Evolutionary conservation across 371 early-diverging fungal genomes (phyloP).

Genomic region (Blakeslea trispora): DNA sequence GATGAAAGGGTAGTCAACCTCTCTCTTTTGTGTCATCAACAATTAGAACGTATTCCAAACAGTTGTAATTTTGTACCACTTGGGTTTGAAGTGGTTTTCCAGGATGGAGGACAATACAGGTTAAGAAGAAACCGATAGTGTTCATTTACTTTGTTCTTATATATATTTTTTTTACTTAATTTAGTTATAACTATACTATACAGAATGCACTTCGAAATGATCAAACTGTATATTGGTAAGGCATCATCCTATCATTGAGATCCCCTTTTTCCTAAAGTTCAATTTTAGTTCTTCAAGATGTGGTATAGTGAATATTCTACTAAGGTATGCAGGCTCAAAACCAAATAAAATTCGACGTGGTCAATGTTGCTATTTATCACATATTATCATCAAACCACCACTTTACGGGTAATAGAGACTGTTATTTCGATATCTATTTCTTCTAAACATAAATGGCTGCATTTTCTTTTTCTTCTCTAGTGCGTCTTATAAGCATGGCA

Average conservation of each 20-base stretch:
- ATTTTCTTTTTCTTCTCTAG: slow-evolving; percentile 2
- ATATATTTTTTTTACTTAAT: no score
- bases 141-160: no score
- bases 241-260: not conserved
- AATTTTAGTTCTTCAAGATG: slow-evolving; percentile 11
- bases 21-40: not conserved
- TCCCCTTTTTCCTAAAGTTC: no score
- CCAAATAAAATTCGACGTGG: not conserved
- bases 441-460: no score
- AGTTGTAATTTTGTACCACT: slow-evolving; percentile 15
- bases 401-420: slow-evolving; percentile 11
- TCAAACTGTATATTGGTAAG: slow-evolving; percentile 22
- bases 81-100: slow-evolving; percentile 9
- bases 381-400: slow-evolving; percentile 22
- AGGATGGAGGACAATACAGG: slow-evolving; percentile 23
- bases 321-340: slow-evolving; percentile 8
- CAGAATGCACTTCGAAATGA: slow-evolving; percentile 19
- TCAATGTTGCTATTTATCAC: slow-evolving; percentile 13
- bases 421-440: no score
- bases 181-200: slow-evolving; percentile 15
- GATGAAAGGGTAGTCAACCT: slow-evolving; percentile 20
- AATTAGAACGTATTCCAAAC: not conserved
- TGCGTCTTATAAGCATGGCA: slow-evolving; percentile 16
- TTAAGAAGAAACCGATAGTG: not conserved
- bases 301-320: slow-evolving; percentile 18